These are phyloP conservation scores for Aspergillus hortae DNA, from an alignment of 2,329 filamentous ascomycete genomes.

Conservation along the genomic window DNA sequence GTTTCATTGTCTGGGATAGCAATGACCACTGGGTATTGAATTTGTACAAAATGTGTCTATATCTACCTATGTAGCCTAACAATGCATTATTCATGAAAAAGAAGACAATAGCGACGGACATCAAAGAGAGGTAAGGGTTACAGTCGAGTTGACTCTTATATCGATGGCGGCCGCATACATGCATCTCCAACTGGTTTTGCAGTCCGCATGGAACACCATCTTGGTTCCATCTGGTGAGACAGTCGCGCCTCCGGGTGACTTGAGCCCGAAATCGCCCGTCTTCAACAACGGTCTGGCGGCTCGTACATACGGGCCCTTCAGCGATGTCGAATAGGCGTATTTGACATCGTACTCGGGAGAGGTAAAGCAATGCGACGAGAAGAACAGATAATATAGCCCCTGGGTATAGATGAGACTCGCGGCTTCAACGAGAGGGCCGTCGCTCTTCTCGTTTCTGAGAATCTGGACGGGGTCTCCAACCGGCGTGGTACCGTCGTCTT, in stretches of 20 bases:
- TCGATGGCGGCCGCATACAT: constrained; percentile 25
- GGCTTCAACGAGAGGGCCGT: constrained; percentile 61
- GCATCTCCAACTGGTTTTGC: constrained; percentile 16
- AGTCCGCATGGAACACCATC: constrained; percentile 31
- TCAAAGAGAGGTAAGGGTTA: constrained; percentile 5
- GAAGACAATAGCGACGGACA: not conserved
- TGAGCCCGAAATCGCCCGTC: constrained; percentile 25
- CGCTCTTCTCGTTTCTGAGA: constrained; percentile 57
- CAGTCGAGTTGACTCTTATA: constrained; percentile 12
- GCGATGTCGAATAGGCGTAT: constrained; percentile 49
- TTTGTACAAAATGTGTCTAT: too few relatives aligned
- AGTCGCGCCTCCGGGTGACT: constrained; percentile 24
- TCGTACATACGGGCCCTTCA: constrained; percentile 35
- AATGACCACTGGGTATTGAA: too few relatives aligned
- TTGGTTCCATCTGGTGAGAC: constrained; percentile 21
- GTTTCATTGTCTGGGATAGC: too few relatives aligned
- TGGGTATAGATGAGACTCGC: constrained; percentile 46
- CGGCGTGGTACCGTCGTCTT: constrained; percentile 48
- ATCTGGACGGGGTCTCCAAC: constrained; percentile 53
- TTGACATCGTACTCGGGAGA: constrained; percentile 54
- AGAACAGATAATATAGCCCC: constrained; percentile 57
- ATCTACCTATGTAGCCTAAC: too few relatives aligned
- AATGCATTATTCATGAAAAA: too few relatives aligned
- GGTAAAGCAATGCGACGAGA: constrained; percentile 57
- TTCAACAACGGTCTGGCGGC: constrained; percentile 28